Conservation (phyloP, 805 yeast genomes). For the Candida chilensis region DNA sequence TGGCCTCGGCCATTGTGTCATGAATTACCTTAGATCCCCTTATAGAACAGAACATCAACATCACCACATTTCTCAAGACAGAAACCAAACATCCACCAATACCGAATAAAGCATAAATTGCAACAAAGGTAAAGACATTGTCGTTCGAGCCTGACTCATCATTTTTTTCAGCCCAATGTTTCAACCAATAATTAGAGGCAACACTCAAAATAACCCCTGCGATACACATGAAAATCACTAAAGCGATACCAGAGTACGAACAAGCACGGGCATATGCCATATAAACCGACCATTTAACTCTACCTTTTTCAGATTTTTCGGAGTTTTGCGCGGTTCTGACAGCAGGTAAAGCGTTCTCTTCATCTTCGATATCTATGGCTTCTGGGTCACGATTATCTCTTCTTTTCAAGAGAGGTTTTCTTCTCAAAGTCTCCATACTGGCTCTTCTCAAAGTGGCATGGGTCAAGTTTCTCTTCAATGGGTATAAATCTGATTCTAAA, state of each 20-base stretch:
- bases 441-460: constrained; percentile 42
- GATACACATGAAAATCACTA: constrained; percentile 22
- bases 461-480: constrained; percentile 1
- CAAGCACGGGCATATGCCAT: constrained; percentile 51
- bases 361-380: constrained; percentile 1
- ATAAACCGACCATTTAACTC: constrained; percentile 46
- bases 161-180: constrained; percentile 58
- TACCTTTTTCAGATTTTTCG: constrained; percentile 51
- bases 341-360: not conserved
- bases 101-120: constrained; percentile 48
- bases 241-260: constrained; percentile 36
- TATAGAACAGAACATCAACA: constrained; percentile 46
- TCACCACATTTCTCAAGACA: constrained; percentile 31
- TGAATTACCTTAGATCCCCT: constrained; percentile 49
- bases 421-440: constrained; percentile 50
- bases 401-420: no score
- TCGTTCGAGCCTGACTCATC: constrained; percentile 27
- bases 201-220: constrained; percentile 19
- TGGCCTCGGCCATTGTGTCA: constrained; percentile 39
- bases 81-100: constrained; percentile 39
- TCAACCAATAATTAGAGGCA: constrained; percentile 53
- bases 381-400: constrained; percentile 16
- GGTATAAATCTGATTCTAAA: not conserved
- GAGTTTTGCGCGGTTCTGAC: constrained; percentile 32
- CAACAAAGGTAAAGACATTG: constrained; percentile 35